These are phyloP conservation scores for Nyssa sinensis DNA, from an alignment of 148 eudicot species.

Conservation along the genomic window DNA sequence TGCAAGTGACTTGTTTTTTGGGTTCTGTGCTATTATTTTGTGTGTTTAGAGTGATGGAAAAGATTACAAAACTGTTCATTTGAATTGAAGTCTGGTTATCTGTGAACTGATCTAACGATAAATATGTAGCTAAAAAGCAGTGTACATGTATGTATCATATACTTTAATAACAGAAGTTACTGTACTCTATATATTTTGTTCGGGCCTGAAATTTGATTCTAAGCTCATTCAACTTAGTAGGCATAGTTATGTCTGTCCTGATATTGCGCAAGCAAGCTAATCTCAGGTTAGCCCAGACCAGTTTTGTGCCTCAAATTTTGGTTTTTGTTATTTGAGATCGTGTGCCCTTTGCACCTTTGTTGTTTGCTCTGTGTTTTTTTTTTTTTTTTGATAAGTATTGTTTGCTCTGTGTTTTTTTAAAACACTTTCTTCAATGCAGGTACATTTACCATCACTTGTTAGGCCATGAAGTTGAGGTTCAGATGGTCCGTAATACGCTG, in stretches of 20 bases:
- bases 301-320: neutral
- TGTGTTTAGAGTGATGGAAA: too few relatives aligned
- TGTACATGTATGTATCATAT: too few relatives aligned
- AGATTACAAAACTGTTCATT: too few relatives aligned
- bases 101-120: too few relatives aligned
- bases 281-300: neutral
- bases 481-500: conserved; percentile 91
- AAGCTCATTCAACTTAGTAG: too few relatives aligned
- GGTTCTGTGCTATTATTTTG: neutral
- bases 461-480: conserved; percentile 99
- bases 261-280: too few relatives aligned
- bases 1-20: neutral
- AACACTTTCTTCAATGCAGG: conserved; percentile 34
- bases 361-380: neutral
- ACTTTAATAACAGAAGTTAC: too few relatives aligned
- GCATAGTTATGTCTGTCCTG: too few relatives aligned
- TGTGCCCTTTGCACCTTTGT: neutral
- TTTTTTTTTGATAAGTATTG: neutral
- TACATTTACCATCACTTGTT: conserved; percentile 94
- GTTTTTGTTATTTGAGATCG: neutral
- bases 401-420: neutral
- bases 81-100: too few relatives aligned
- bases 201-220: too few relatives aligned
- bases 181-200: too few relatives aligned
- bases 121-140: too few relatives aligned